Evolutionary conservation across 129 eudicot species (phyloP), one percentile per base, ranked within the genome.

Genomic region (Escallonia rubra): DNA sequence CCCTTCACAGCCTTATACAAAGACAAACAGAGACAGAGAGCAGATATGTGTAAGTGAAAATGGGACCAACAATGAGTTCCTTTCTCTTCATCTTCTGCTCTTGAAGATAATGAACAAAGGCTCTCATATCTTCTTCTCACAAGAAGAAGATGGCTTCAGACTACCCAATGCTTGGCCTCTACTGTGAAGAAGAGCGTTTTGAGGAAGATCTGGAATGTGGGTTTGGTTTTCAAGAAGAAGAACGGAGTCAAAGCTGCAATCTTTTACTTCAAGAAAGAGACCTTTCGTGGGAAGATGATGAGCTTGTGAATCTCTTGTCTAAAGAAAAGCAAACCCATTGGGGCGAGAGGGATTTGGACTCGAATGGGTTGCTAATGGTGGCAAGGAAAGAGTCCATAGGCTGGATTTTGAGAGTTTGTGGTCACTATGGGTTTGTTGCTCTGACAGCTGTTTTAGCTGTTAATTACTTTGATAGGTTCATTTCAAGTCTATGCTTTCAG

Each of bases 331-430:
- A 74, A 42, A 45, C 70, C 40, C 66, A 15, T 53, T 52, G 81
- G 49, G 48, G 57, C 8, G 13, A 41, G 55, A 43, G 61, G 64
- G 75, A 56, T 62, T 64, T 80, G 55, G 56, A 54, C 56, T 68
- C 65, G 2, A 80, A 86, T 74, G 90, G 68, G 16, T 65, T 69
- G 9, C 46, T 68, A 10, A 61, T 41, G 59, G 60, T 42, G 53
- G 54, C 39, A 39, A 74, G 80, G 41, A 72, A 54, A n/a, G 59
- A 11, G 23, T 84, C 82, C 60, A 59, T 89, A 66, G 88, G 77
- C 72, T 93, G 99, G 95, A 86, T 93, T 74, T 70, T 80, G 57
- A 86, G 81, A 65, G 96, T 89, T 34, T 47, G 80, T 84, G 67
- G 76, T 49, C 80, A 82, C 67, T 83, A 86, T 68, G 91, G 89